Percentiles rank a stretch among this genome's conserved stretches.
Conservation (phyloP, 176 grass and related monocot genomes). For the Oryza longistaminata region DNA sequence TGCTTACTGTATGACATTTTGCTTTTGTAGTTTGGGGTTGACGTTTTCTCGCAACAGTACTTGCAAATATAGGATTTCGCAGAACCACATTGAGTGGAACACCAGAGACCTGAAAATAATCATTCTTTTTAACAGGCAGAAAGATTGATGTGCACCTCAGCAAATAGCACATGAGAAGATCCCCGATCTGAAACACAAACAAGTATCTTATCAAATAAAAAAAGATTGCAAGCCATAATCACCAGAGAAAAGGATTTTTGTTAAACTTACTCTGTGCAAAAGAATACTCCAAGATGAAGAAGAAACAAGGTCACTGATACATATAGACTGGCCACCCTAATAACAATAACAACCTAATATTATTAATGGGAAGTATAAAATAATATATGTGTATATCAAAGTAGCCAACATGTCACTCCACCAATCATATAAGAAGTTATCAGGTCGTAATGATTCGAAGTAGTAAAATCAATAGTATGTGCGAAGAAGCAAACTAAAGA, state of each 20-base stretch:
- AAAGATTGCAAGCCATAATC: background rate
- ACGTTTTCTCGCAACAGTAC: background rate
- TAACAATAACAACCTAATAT: background rate
- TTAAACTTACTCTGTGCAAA: conserved; percentile 43
- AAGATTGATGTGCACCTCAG: conserved; percentile 42
- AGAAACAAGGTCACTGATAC: conserved; percentile 33
- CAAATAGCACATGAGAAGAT: conserved; percentile 59
- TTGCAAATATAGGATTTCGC: conserved; percentile 19
- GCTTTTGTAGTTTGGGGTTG: conserved; percentile 1
- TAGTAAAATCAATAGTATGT: background rate
- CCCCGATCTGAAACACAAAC: conserved; percentile 44
- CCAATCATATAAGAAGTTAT: conserved; percentile 7
- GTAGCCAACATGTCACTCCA: background rate
- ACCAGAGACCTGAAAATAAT: conserved; percentile 46
- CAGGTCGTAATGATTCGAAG: background rate
- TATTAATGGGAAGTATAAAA: conserved; percentile 19
- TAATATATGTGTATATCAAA: background rate
- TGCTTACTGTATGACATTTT: conserved; percentile 40
- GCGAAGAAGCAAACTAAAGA: background rate
- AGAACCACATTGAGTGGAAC: conserved; percentile 37
- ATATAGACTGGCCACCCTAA: conserved; percentile 32
- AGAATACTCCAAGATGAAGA: conserved; percentile 52
- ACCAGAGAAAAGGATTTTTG: background rate
- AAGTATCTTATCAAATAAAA: conserved; percentile 29
- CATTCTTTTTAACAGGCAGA: conserved; percentile 44